phyloP scores from a whole-genome alignment of 768 basidiomycete genomes.

The Leccinum subtestaceum region DNA sequence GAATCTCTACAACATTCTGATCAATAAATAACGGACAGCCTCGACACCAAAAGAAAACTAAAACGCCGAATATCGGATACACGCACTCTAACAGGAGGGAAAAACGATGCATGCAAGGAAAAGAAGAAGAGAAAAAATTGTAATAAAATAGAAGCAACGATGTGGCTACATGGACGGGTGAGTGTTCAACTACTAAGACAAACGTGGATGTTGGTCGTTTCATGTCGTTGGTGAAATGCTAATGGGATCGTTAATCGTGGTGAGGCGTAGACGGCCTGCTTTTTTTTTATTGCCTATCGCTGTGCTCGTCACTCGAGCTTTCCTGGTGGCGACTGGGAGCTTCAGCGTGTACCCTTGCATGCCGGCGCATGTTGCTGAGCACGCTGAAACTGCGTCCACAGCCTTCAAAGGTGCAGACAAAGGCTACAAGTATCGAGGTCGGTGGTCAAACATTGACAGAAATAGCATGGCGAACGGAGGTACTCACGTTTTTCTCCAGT shows the following conservation, averaged over 20 bases:
- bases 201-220: conserved; percentile 5
- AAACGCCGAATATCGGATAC: conserved; percentile 15
- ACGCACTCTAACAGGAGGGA: conserved; percentile 1
- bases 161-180: conserved; percentile 12
- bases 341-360: conserved; percentile 67
- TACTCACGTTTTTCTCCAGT: conserved; percentile 81
- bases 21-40: conserved; percentile 14
- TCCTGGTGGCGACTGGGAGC: conserved; percentile 35
- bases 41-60: conserved; percentile 1
- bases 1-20: conserved; percentile 16
- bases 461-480: background rate
- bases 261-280: conserved; percentile 13
- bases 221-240: conserved; percentile 4
- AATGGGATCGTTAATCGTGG: conserved; percentile 11
- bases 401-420: conserved; percentile 67
- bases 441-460: conserved; percentile 13
- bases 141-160: background rate
- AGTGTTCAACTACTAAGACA: background rate
- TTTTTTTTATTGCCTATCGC: conserved; percentile 34
- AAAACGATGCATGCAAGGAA: conserved; percentile 6
- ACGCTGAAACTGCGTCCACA: conserved; percentile 84
- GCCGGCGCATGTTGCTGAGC: conserved; percentile 85
- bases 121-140: background rate
- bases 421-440: conserved; percentile 45
- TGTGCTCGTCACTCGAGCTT: conserved; percentile 45